Base-by-base conservation (phyloP, 352 stramenopile genomes). In the Plasmopara muralis region DNA sequence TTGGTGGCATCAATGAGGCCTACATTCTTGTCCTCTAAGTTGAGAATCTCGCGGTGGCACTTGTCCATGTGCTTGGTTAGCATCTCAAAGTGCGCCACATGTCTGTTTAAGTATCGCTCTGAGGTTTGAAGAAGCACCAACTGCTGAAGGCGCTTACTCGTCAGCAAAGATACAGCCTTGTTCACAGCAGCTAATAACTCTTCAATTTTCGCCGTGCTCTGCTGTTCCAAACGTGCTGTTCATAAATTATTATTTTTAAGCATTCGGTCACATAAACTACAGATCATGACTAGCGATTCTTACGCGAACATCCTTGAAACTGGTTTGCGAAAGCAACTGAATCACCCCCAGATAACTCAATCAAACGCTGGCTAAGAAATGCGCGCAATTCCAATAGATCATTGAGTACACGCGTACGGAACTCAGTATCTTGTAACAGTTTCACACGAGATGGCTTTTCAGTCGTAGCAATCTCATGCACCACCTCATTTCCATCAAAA, bases 101-200 rank as follows among this genome's bases (percentile, higher is more conserved):
- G 76, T 43, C 80, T 75, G 46, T 87, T 77, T 30, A 91, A 56
- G 49, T 85, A 91, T 34, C 80, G 65, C 42, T 83, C 67, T 25
- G 80, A 91, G n/a, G 58, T 76, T 43, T 91, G 77, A 37, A 89
- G 80, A 14, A 91, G 69, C 46, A 87, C 64, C 15, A 91, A 53
- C 57, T 91, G 75, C 54, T 89, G 77, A 25, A 91, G 58, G 13
- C 80, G 71, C 55, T 87, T 88, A 60, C 71, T 62, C 4, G 72
- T 85, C 37, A 91, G 48, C 43, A 71, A 46, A 20, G 59, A 65
- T 46, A 89, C 61, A 43, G 74, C 70, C 2, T 57, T 29, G 12
- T 72, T 60, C 9, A 87, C 70, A 13, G 64, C 57, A 57, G 46
- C 4, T 44, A 82, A 57, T 9, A 80, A 75, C 6, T 43, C 48